Conservation (phyloP, 1,284 basidiomycete genomes). For the Ganoderma meredithae region DNA sequence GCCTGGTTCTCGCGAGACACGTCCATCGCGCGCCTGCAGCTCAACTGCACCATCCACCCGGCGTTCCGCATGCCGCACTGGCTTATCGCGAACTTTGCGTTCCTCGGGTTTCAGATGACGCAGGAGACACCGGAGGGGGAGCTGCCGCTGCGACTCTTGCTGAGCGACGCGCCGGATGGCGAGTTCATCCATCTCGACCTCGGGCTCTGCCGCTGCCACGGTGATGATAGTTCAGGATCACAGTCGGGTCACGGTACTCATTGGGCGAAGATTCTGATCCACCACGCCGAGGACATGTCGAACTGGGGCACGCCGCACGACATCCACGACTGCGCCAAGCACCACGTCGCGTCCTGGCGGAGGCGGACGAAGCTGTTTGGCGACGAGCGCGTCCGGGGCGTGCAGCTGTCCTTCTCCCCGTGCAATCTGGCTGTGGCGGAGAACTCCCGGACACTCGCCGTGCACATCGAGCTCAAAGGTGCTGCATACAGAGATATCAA, state of each 20-base stretch:
- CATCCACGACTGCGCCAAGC: background rate
- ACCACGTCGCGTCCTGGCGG: background rate
- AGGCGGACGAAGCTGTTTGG: background rate
- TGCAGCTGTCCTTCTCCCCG: background rate
- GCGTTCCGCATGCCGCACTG: slow-evolving; percentile 3
- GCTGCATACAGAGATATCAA: background rate
- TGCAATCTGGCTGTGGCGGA: background rate
- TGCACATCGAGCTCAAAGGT: background rate
- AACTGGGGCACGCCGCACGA: background rate
- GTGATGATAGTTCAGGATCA: no score
- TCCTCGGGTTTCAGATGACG: background rate
- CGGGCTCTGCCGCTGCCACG: no score
- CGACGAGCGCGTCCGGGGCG: background rate
- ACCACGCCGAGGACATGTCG: background rate
- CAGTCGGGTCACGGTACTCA: no score
- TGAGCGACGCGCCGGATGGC: background rate
- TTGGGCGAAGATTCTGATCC: background rate
- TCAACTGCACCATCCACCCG: slow-evolving; percentile 1
- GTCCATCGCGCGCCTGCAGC: background rate
- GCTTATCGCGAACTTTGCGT: background rate
- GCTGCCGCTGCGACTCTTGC: background rate
- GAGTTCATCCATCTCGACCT: slow-evolving; percentile 7
- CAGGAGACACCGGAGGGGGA: background rate
- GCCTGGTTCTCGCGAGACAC: background rate
- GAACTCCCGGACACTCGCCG: background rate